These are phyloP conservation scores for Rutstroemia sp. DNA, from an alignment of 2,329 filamentous ascomycete genomes.

Conservation along the genomic window DNA sequence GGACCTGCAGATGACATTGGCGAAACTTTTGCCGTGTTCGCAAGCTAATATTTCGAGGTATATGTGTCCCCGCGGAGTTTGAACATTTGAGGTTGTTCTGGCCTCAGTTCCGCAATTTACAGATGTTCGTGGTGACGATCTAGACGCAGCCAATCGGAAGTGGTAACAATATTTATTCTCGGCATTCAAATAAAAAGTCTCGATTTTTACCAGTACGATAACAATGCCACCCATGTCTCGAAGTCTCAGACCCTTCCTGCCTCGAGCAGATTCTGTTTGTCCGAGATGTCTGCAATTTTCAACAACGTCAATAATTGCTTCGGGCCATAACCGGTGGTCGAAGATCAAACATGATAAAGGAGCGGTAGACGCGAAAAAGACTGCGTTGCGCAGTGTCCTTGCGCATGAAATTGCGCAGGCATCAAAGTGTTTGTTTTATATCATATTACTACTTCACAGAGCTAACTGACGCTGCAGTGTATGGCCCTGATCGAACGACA, in stretches of 20 bases:
- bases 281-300: slow-evolving; percentile 34
- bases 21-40: slow-evolving; percentile 10
- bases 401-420: slow-evolving; percentile 66
- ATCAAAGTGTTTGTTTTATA: slow-evolving; percentile 55
- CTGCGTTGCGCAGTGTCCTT: slow-evolving; percentile 58
- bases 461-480: slow-evolving; percentile 43
- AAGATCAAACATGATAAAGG: slow-evolving; percentile 96
- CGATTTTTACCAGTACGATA: background rate
- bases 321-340: slow-evolving; percentile 89
- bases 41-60: slow-evolving; percentile 2
- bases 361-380: slow-evolving; percentile 74
- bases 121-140: slow-evolving; percentile 4
- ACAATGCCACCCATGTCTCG: slow-evolving; percentile 26
- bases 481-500: slow-evolving; percentile 62
- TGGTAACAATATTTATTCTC: slow-evolving; percentile 5
- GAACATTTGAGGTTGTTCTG: slow-evolving; percentile 6
- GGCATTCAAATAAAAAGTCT: background rate
- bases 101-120: slow-evolving; percentile 5
- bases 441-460: slow-evolving; percentile 3
- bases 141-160: slow-evolving; percentile 8
- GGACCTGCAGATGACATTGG: slow-evolving; percentile 28
- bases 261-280: slow-evolving; percentile 16
- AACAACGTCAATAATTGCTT: slow-evolving; percentile 36
- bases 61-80: background rate
- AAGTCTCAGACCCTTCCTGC: slow-evolving; percentile 17